Percentiles rank a stretch among this genome's conserved stretches.
These are phyloP conservation scores for Leptosphaerulina australis DNA, from an alignment of 2,329 filamentous ascomycete species.

Conservation along the genomic window DNA sequence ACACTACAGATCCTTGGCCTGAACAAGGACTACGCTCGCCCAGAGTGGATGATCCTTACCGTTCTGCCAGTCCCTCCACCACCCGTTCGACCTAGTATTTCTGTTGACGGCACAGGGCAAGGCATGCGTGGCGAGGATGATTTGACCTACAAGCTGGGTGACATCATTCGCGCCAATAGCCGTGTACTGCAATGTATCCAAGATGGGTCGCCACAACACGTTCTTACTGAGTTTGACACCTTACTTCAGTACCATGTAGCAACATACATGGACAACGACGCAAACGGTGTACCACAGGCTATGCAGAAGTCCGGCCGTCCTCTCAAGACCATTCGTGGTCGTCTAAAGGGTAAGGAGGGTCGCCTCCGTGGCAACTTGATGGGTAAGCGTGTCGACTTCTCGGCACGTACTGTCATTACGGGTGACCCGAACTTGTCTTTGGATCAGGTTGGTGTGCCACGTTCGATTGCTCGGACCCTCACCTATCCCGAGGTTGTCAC, in stretches of 20 bases:
- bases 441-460: slow-evolving; percentile 95
- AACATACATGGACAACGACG: slow-evolving; percentile 99
- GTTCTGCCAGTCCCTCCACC: slow-evolving; percentile 94
- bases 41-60: slow-evolving; percentile 97
- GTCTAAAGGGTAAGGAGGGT: slow-evolving; percentile 98
- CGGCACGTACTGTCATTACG: slow-evolving; percentile 98
- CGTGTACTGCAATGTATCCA: slow-evolving; percentile 90
- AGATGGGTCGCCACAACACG: slow-evolving; percentile 90
- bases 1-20: slow-evolving; percentile 88
- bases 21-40: slow-evolving; percentile 91
- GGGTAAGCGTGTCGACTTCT: slow-evolving; percentile 96
- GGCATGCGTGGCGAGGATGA: slow-evolving; percentile 97
- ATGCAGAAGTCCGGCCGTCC: slow-evolving; percentile 96
- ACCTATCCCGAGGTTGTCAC: slow-evolving; percentile 98
- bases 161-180: slow-evolving; percentile 96
- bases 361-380: slow-evolving; percentile 98
- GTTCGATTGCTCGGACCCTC: slow-evolving; percentile 87
- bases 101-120: slow-evolving; percentile 90
- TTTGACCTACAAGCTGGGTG: slow-evolving; percentile 97
- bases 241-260: slow-evolving; percentile 97
- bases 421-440: slow-evolving; percentile 96
- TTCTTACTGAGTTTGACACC: slow-evolving; percentile 87
- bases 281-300: slow-evolving; percentile 91
- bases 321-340: slow-evolving; percentile 93
- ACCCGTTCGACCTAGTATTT: slow-evolving; percentile 94